Percentiles rank a stretch among this genome's conserved stretches.
Evolutionary conservation across 2,329 filamentous ascomycete species (phyloP).

Genomic region (Moelleriella libera): DNA sequence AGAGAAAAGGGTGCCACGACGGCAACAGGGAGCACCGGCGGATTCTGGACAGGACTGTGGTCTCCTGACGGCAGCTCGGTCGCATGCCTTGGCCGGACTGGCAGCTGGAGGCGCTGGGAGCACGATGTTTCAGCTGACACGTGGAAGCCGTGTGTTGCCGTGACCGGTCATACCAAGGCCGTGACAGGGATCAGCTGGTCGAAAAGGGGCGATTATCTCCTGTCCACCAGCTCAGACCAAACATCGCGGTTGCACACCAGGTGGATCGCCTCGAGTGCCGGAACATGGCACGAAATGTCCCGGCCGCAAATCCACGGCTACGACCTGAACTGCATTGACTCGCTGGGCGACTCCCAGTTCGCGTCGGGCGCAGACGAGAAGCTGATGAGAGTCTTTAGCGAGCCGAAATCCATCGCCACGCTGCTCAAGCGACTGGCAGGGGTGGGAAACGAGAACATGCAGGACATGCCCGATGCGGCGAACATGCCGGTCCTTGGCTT

Average conservation of each 20-base stretch:
- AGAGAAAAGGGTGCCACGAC: conserved; percentile 91
- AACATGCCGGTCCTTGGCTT: conserved; percentile 91
- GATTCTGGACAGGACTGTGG: conserved; percentile 95
- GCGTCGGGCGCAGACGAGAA: conserved; percentile 96
- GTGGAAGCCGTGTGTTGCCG: conserved; percentile 65
- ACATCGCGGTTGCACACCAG: conserved; percentile 76
- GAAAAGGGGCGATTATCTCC: conserved; percentile 63
- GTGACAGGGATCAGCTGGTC: conserved; percentile 80
- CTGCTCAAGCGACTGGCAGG: conserved; percentile 57
- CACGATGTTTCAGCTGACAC: conserved; percentile 44
- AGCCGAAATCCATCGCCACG: conserved; percentile 69
- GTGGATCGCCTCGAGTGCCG: conserved; percentile 42
- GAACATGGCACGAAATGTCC: conserved; percentile 89
- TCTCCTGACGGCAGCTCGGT: conserved; percentile 62
- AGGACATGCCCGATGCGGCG: conserved; percentile 65
- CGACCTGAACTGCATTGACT: conserved; percentile 86
- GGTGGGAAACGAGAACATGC: conserved; percentile 27
- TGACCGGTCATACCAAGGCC: conserved; percentile 72
- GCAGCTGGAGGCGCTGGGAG: conserved; percentile 83
- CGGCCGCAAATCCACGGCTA: conserved; percentile 96
- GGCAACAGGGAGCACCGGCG: conserved; percentile 87
- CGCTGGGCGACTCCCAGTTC: conserved; percentile 60
- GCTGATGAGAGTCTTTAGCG: conserved; percentile 85
- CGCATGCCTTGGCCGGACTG: conserved; percentile 75
- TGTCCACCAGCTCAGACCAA: conserved; percentile 85